These are phyloP conservation scores for Arabidopsis arenosa DNA, from an alignment of 345 rosid species.

Conservation along the genomic window DNA sequence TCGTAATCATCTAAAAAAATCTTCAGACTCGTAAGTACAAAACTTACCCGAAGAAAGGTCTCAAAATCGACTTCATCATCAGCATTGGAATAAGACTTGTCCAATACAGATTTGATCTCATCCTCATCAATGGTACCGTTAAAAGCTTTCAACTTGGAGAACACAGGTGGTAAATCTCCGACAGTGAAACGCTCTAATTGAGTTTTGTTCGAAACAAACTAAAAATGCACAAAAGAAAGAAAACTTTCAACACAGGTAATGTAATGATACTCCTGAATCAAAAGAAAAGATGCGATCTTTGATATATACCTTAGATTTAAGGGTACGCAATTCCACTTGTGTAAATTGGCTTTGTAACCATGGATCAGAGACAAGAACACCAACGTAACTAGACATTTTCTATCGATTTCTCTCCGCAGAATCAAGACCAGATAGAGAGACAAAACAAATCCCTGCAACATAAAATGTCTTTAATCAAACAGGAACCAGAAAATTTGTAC, in stretches of 20 bases:
- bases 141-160: conserved; percentile 74
- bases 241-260: not conserved
- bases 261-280: not conserved
- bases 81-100: conserved; percentile 52
- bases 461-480: conserved; percentile 38
- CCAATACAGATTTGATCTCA: conserved; percentile 68
- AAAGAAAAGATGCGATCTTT: not conserved
- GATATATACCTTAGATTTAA: conserved; percentile 78
- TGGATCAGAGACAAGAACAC: conserved; percentile 93
- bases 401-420: conserved; percentile 29
- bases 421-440: not conserved
- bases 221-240: not conserved
- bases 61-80: conserved; percentile 83
- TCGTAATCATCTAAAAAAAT: not conserved
- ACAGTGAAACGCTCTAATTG: conserved; percentile 60
- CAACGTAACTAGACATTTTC: conserved; percentile 85
- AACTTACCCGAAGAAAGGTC: conserved; percentile 79
- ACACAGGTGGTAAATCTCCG: conserved; percentile 72
- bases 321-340: conserved; percentile 96
- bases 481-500: conserved; percentile 14
- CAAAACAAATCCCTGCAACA: conserved; percentile 37
- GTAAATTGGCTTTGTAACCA: conserved; percentile 99
- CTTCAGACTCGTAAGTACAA: not conserved
- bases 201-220: conserved; percentile 75
- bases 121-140: conserved; percentile 61